These are phyloP conservation scores for Vigna hirtella DNA, from an alignment of 306 rosid genomes.

Conservation along the genomic window DNA sequence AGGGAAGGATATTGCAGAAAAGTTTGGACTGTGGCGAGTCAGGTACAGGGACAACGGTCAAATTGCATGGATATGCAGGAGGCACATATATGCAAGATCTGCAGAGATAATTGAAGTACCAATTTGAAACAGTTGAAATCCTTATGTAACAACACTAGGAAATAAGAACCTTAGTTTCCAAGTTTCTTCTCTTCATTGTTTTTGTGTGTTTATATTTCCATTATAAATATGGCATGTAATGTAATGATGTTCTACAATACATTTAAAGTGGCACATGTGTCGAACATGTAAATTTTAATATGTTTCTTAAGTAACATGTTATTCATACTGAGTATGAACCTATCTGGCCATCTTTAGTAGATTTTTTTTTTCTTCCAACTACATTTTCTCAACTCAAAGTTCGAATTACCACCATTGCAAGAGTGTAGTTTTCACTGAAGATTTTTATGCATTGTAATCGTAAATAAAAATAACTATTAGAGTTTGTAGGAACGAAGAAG, in stretches of 20 bases:
- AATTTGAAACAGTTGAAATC: constrained; percentile 50
- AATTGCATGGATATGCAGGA: constrained; percentile 91
- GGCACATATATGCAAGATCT: constrained; percentile 83
- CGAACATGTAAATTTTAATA: not conserved
- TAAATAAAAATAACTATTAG: not conserved
- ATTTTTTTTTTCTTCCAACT: no score
- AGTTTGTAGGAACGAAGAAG: no score
- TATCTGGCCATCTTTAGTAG: no score
- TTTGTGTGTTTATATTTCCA: not conserved
- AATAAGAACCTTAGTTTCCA: constrained; percentile 15
- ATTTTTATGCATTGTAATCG: no score
- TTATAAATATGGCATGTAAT: constrained; percentile 10
- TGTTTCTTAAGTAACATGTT: not conserved
- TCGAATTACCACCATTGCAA: not conserved
- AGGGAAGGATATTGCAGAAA: constrained; percentile 93
- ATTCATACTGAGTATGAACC: no score
- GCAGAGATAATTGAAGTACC: constrained; percentile 91
- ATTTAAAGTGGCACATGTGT: not conserved
- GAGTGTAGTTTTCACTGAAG: not conserved
- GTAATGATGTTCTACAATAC: constrained; percentile 19
- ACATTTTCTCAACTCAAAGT: no score
- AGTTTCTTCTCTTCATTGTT: constrained; percentile 8
- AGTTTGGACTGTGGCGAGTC: constrained; percentile 92
- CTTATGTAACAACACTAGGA: constrained; percentile 12
- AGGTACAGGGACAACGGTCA: constrained; percentile 85